Percentiles rank a stretch among this genome's conserved stretches.
Evolutionary conservation across 164 flowering plant species (phyloP).

Genomic region (Vitis rotundifolia): DNA sequence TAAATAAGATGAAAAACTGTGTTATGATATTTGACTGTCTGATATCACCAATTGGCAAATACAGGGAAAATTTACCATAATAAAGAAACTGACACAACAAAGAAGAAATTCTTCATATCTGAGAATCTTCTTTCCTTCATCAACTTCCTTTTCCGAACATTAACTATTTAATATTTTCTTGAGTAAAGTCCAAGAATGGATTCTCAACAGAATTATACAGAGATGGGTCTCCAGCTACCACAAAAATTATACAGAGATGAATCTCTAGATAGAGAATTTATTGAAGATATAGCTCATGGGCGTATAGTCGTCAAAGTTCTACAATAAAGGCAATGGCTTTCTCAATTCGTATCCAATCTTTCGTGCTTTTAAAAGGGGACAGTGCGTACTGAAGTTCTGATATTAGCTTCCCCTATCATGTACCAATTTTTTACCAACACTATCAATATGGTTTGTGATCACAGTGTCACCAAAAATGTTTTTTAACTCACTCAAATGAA

Average conservation of each 20-base stretch:
- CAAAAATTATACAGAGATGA: background rate
- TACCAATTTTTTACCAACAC: too few species aligned
- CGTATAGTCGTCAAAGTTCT: background rate
- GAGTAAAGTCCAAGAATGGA: background rate
- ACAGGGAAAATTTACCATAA: background rate
- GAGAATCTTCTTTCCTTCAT: too few species aligned
- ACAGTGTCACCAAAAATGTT: too few species aligned
- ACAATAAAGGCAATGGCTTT: too few species aligned
- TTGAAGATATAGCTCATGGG: background rate
- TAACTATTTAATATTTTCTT: background rate
- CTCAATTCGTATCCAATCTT: too few species aligned
- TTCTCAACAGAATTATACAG: background rate
- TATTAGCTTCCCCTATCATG: too few species aligned
- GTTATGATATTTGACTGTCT: background rate
- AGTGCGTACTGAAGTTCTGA: too few species aligned
- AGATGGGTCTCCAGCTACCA: too few species aligned
- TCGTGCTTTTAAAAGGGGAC: too few species aligned
- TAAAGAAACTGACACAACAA: background rate
- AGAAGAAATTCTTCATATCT: background rate
- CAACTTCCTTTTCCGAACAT: too few species aligned
- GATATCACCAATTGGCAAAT: background rate
- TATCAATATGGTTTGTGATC: too few species aligned
- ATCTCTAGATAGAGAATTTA: background rate
- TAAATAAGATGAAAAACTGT: background rate
- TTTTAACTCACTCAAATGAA: background rate